Base-by-base conservation (phyloP, 306 rosid species). In the Trichosanthes truncata region DNA sequence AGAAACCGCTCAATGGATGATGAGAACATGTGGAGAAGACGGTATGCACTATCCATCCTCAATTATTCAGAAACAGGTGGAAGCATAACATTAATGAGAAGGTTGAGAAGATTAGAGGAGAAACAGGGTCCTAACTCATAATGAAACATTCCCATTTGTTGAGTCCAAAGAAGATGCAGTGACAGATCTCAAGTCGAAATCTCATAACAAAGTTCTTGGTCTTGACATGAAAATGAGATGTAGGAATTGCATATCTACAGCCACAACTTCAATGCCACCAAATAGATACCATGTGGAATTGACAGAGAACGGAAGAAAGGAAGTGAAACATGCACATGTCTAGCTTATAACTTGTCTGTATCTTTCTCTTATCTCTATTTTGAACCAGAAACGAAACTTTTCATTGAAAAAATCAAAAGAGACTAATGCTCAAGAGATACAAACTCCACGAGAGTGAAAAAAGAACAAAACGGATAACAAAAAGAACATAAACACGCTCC, bases 71-170 rank as follows among this genome's bases (percentile, higher is more conserved):
- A 68, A 68, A 52, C 75, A 21, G 75, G 75, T 21, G 49, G 52
- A 68, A 68, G 53, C 29, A 20, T 21, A 40, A 40, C 74, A 68
- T 40, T 68, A 68, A 40, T 68, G 51, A 68, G 53, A 41, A 40
- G 43, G 75, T 21, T 21, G 75, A 41, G 51, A 68, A 40, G 33
- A 68, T 68, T 68, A 41, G 74, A 41, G 29, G 52, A 12, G 52
- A 41, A n/a, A 18, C 52, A 71, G 56, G 76, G 73, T 18, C 56
- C 76, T 71, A 71, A 38, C 76, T 25, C 76, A 71, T 71, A 71
- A 23, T 71, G 76, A 41, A 36, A 43, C 76, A 71, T 43, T 71
- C 76, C 56, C 38, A 21, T 41, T 68, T 41, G 75, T 68, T 21
- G 53, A 72, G 23, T 46, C 56, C 14, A 25, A 72, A 46, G 77